phyloP scores from a whole-genome alignment of 495 filamentous ascomycete species.

The Podospora didyma region DNA sequence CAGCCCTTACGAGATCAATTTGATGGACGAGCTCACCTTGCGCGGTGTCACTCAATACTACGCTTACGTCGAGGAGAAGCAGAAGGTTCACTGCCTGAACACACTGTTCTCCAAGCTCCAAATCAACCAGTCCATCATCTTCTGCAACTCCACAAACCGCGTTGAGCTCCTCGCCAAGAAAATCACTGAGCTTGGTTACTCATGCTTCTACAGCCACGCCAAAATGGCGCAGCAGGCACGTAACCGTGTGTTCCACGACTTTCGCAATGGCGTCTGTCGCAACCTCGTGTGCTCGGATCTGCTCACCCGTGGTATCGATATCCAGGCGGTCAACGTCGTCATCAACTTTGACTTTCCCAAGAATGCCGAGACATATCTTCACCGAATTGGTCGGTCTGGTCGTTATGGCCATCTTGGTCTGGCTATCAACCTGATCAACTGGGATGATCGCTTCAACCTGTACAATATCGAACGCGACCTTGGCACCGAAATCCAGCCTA shows the following conservation, averaged over 20 bases:
- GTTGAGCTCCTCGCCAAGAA: slow-evolving; percentile 98
- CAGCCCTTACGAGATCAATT: slow-evolving; percentile 94
- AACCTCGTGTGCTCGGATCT: slow-evolving; percentile 98
- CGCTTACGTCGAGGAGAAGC: slow-evolving; percentile 97
- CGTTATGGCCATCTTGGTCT: slow-evolving; percentile 96
- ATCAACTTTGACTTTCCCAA: slow-evolving; percentile 99
- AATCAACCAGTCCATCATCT: slow-evolving; percentile 99
- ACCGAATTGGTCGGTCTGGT: slow-evolving; percentile 95
- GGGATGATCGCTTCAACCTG: slow-evolving; percentile 98
- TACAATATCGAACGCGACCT: slow-evolving; percentile 98
- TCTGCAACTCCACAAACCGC: slow-evolving; percentile 98
- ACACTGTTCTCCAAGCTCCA: slow-evolving; percentile 98
- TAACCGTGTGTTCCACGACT: slow-evolving; percentile 98
- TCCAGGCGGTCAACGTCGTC: slow-evolving; percentile 98
- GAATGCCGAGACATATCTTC: slow-evolving; percentile 98
- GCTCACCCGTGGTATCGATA: slow-evolving; percentile 97
- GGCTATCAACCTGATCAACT: slow-evolving; percentile 98
- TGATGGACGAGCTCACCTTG: slow-evolving; percentile 98
- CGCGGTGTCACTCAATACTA: slow-evolving; percentile 99
- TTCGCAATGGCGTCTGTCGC: slow-evolving; percentile 93
- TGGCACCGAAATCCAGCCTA: slow-evolving; percentile 94
- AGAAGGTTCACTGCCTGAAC: slow-evolving; percentile 98
- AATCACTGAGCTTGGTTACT: slow-evolving; percentile 98
- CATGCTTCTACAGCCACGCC: slow-evolving; percentile 98
- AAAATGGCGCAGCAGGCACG: slow-evolving; percentile 97